Evolutionary conservation across 768 basidiomycete genomes (phyloP).

Genomic region (Suillus weaverae): DNA sequence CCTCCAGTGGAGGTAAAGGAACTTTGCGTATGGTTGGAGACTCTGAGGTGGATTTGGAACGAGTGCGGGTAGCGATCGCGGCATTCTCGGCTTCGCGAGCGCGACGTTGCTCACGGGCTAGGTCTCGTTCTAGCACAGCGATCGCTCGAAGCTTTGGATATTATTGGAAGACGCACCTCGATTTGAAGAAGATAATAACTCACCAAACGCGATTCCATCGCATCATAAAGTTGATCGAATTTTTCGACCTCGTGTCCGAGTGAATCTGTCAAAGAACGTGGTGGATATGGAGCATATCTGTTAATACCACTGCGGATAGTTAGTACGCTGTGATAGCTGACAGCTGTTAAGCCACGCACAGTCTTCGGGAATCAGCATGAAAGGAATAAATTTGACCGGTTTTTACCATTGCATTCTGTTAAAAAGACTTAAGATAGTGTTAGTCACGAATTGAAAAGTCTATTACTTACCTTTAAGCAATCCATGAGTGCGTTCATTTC

Average conservation of each 20-base stretch:
- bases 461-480: conserved; percentile 53
- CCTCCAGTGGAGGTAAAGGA: conserved; percentile 22
- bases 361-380: conserved; percentile 60
- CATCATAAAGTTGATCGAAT: conserved; percentile 79
- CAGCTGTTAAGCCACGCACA: conserved; percentile 40
- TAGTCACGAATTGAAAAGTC: not conserved
- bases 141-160: conserved; percentile 67
- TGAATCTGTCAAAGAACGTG: conserved; percentile 60
- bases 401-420: conserved; percentile 63
- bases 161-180: conserved; percentile 1
- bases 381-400: conserved; percentile 72
- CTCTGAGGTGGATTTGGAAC: conserved; percentile 22
- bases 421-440: conserved; percentile 5
- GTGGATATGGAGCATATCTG: conserved; percentile 59
- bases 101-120: conserved; percentile 59
- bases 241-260: conserved; percentile 75
- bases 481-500: conserved; percentile 59
- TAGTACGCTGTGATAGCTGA: not conserved
- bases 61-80: conserved; percentile 35
- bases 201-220: conserved; percentile 72
- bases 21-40: conserved; percentile 26
- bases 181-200: conserved; percentile 24
- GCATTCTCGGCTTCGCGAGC: conserved; percentile 45
- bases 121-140: conserved; percentile 68
- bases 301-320: conserved; percentile 49